Evolutionary conservation across 805 yeast species (phyloP).

Genomic region (Wickerhamiella kurtzmanii): DNA sequence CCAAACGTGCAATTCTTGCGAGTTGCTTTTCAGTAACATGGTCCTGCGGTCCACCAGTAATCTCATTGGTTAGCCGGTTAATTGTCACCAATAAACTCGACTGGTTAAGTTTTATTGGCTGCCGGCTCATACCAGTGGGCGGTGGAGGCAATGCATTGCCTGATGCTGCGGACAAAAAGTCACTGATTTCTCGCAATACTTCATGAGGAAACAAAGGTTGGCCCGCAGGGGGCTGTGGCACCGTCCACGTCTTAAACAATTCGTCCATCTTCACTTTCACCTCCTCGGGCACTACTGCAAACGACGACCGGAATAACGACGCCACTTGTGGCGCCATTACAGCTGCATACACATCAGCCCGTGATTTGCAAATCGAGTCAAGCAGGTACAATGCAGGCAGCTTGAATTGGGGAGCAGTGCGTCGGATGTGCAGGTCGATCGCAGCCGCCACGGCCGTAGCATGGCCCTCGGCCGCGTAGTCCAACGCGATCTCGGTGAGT

Average conservation of each 20-base stretch:
- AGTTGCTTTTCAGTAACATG: conserved; percentile 23
- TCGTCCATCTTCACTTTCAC: conserved; percentile 60
- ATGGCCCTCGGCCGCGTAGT: conserved; percentile 24
- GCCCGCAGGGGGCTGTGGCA: conserved; percentile 43
- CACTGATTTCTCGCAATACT: conserved; percentile 58
- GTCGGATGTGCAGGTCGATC: conserved; percentile 58
- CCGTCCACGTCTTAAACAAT: conserved; percentile 81
- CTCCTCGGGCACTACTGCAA: conserved; percentile 64
- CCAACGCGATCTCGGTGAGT: conserved; percentile 69
- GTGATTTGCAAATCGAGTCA: conserved; percentile 83
- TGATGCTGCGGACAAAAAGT: conserved; percentile 34
- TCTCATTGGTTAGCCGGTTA: conserved; percentile 17
- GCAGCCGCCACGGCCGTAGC: conserved; percentile 70
- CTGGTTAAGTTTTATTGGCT: conserved; percentile 14
- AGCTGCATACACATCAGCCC: conserved; percentile 81
- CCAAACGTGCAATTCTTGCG: conserved; percentile 21
- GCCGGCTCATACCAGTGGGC: conserved; percentile 3
- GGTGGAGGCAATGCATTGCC: conserved; percentile 3
- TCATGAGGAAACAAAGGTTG: conserved; percentile 59
- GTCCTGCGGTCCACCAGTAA: conserved; percentile 18
- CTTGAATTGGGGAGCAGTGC: conserved; percentile 70
- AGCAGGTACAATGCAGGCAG: conserved; percentile 70
- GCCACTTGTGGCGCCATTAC: conserved; percentile 58
- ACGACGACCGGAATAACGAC: conserved; percentile 60
- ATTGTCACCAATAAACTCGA: conserved; percentile 22